Evolutionary conservation across 2,329 filamentous ascomycete species (phyloP).

Genomic region (Aschersonia sp.): DNA sequence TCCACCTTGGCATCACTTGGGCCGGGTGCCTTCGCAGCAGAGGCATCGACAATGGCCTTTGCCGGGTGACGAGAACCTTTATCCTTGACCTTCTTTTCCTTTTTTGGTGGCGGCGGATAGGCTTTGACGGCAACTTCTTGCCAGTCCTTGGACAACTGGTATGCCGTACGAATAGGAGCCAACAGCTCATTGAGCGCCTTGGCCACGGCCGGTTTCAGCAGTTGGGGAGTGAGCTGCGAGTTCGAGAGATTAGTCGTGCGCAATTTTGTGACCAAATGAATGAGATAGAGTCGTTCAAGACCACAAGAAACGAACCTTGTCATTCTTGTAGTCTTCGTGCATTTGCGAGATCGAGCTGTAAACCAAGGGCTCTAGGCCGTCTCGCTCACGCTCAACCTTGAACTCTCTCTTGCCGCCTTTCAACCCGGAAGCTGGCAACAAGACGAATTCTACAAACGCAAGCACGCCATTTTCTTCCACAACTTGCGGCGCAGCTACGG

Average conservation of each 20-base stretch:
- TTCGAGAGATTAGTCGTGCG: neutral
- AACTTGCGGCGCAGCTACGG: constrained; percentile 59
- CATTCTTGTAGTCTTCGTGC: constrained; percentile 65
- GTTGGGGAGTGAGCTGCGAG: constrained; percentile 59
- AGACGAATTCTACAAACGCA: constrained; percentile 73
- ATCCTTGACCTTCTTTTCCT: constrained; percentile 66
- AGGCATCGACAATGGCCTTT: neutral
- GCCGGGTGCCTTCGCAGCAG: neutral
- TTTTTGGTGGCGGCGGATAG: constrained; percentile 62
- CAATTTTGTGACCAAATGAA: neutral
- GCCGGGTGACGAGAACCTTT: constrained; percentile 54
- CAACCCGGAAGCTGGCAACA: constrained; percentile 64
- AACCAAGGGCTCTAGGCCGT: constrained; percentile 55
- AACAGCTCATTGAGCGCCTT: constrained; percentile 60
- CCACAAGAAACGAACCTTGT: constrained; percentile 44
- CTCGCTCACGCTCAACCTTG: constrained; percentile 49
- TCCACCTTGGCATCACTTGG: constrained; percentile 1
- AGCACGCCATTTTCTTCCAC: constrained; percentile 79
- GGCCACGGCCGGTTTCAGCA: constrained; percentile 73
- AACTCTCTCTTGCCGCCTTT: constrained; percentile 45
- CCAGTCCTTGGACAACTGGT: constrained; percentile 60
- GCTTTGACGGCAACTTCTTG: constrained; percentile 54
- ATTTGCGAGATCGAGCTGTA: constrained; percentile 67
- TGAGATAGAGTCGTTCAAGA: neutral
- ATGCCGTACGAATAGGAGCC: constrained; percentile 63